phyloP scores from a whole-genome alignment of 2,329 filamentous ascomycete genomes.

The Calonectria pteridis region DNA sequence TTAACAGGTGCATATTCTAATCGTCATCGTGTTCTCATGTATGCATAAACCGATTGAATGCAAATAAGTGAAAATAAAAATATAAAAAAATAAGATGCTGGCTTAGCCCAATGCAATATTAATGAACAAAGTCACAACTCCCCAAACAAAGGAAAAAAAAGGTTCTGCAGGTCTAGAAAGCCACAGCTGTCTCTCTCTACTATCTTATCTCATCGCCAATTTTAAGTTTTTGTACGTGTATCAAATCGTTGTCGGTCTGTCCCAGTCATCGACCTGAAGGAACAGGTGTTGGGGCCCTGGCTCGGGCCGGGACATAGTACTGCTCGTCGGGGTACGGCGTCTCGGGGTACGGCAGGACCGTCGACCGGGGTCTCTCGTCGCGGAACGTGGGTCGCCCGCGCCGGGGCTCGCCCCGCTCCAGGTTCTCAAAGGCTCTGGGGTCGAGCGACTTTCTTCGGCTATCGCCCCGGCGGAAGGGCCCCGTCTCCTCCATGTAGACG shows the following conservation, averaged over 20 bases:
- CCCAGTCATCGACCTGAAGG: constrained; percentile 29
- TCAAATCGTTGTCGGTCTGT: neutral
- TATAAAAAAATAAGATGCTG: constrained; percentile 25
- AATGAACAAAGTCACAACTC: neutral
- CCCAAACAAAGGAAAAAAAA: neutral
- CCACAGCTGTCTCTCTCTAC: neutral
- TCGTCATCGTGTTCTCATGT: neutral
- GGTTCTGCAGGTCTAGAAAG: neutral
- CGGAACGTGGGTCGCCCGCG: constrained; percentile 4
- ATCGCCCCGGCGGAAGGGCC: constrained; percentile 18
- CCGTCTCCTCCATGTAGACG: constrained; percentile 37
- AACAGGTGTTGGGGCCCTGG: constrained; percentile 28
- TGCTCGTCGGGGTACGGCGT: constrained; percentile 34
- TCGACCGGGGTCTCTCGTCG: constrained; percentile 24
- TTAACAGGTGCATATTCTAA: constrained; percentile 16
- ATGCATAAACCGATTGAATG: neutral
- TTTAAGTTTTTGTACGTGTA: neutral
- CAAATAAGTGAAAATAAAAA: no score
- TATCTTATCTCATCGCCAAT: neutral
- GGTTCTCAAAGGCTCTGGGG: constrained; percentile 31
- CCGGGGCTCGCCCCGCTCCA: constrained; percentile 30
- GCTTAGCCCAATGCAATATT: neutral
- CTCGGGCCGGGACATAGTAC: constrained; percentile 35
- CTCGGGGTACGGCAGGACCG: constrained; percentile 36
- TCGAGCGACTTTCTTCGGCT: constrained; percentile 26